These are phyloP conservation scores for Daldinia loculata DNA, from an alignment of 495 filamentous ascomycete species.

Conservation along the genomic window DNA sequence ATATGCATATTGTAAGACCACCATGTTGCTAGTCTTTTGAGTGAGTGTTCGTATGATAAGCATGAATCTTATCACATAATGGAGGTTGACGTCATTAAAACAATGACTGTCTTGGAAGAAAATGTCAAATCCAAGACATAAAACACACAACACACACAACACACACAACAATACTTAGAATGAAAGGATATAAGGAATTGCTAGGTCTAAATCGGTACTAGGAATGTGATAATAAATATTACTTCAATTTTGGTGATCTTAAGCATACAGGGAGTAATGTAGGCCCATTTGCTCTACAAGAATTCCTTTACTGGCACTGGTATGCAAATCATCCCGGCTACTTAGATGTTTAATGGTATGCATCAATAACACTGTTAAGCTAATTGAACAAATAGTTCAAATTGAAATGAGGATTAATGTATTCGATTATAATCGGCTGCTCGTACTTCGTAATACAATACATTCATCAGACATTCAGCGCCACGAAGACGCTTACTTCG, in stretches of 20 bases:
- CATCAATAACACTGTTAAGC: not conserved
- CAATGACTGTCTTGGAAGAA: not conserved
- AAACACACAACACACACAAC: not conserved
- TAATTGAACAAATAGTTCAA: not conserved
- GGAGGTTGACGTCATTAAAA: not conserved
- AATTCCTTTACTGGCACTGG: not conserved
- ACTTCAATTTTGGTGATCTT: not conserved
- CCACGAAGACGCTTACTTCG: slow-evolving; percentile 4
- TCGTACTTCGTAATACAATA: not conserved
- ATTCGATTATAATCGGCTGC: not conserved
- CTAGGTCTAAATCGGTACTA: not conserved
- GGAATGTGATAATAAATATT: not conserved
- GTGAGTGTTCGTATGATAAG: not conserved
- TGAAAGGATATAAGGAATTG: not conserved
- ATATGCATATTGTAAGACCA: not conserved
- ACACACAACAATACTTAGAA: not conserved
- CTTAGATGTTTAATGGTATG: not conserved
- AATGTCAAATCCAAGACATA: not conserved
- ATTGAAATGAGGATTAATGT: not conserved
- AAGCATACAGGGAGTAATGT: not conserved
- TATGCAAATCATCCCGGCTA: not conserved
- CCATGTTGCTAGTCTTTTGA: not conserved
- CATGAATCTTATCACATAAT: not conserved
- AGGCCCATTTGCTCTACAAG: not conserved
- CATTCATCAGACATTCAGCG: not conserved